Evolutionary conservation across 176 grass and related monocot genomes (phyloP).

Genomic region (Puya raimondii): DNA sequence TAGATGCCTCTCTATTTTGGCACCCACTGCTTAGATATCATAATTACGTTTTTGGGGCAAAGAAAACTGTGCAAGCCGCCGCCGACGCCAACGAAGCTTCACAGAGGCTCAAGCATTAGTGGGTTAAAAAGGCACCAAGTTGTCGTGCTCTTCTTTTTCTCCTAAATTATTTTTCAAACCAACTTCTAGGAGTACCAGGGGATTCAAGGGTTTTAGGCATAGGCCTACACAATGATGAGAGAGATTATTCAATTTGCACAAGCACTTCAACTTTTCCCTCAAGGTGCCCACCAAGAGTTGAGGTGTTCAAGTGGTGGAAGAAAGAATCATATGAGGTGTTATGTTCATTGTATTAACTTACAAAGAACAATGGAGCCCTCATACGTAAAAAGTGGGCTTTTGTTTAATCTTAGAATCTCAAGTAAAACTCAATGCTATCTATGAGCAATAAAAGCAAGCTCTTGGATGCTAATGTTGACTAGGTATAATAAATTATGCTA

Average conservation of each 20-base stretch:
- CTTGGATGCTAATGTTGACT: conserved; percentile 52
- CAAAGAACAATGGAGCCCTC: conserved; percentile 26
- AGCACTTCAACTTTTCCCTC: conserved; percentile 21
- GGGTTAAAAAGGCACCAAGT: neutral
- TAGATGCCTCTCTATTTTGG: too few species aligned
- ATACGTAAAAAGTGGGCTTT: conserved; percentile 33
- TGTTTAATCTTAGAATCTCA: conserved; percentile 31
- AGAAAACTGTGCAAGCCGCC: neutral
- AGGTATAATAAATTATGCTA: conserved; percentile 13
- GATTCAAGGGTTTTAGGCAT: neutral
- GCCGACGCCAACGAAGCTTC: conserved; percentile 26
- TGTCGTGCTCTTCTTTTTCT: neutral
- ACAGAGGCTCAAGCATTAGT: conserved; percentile 5
- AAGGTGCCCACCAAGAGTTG: neutral
- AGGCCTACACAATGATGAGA: conserved; percentile 32
- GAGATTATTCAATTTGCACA: conserved; percentile 21
- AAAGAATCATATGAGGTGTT: conserved; percentile 73
- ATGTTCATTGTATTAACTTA: conserved; percentile 25
- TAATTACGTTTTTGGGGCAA: neutral
- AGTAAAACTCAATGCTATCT: conserved; percentile 33
- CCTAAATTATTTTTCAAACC: neutral
- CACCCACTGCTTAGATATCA: neutral
- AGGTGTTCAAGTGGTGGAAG: conserved; percentile 25
- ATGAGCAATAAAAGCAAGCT: conserved; percentile 33
- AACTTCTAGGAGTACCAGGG: neutral